Evolutionary conservation across 257 asterid species (phyloP).

Genomic region (Paulownia fortunei): DNA sequence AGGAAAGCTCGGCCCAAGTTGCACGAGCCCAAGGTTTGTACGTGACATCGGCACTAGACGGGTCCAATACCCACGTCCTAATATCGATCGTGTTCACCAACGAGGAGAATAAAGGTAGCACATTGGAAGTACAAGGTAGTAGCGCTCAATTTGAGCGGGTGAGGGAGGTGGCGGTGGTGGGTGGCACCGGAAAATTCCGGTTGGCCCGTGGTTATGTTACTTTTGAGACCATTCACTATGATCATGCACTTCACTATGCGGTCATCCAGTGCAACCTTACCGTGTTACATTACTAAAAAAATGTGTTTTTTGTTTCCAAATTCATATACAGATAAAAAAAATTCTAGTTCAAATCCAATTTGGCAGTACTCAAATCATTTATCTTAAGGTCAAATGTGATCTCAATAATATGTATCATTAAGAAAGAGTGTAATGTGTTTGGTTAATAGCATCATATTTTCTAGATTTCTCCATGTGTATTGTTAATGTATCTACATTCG

Average conservation of each 20-base stretch:
- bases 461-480: not conserved
- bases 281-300: slow-evolving; percentile 36
- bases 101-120: slow-evolving; percentile 45
- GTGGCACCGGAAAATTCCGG: slow-evolving; percentile 64
- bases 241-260: slow-evolving; percentile 35
- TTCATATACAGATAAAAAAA: not conserved
- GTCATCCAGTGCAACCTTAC: slow-evolving; percentile 51
- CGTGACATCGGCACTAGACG: slow-evolving; percentile 63
- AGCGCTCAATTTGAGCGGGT: slow-evolving; percentile 57
- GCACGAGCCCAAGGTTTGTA: slow-evolving; percentile 59
- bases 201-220: slow-evolving; percentile 59
- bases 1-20: slow-evolving; percentile 40
- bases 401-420: not conserved
- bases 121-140: slow-evolving; percentile 54
- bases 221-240: slow-evolving; percentile 54
- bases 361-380: not conserved
- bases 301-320: not conserved
- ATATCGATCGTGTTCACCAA: slow-evolving; percentile 54
- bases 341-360: not conserved
- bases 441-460: not conserved
- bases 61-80: slow-evolving; percentile 49
- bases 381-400: not conserved
- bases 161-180: slow-evolving; percentile 65
- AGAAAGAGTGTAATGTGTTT: not conserved
- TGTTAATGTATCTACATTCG: not conserved